Base-by-base conservation (phyloP, 2,329 filamentous ascomycete genomes). In the Aplosporella prunicola region DNA sequence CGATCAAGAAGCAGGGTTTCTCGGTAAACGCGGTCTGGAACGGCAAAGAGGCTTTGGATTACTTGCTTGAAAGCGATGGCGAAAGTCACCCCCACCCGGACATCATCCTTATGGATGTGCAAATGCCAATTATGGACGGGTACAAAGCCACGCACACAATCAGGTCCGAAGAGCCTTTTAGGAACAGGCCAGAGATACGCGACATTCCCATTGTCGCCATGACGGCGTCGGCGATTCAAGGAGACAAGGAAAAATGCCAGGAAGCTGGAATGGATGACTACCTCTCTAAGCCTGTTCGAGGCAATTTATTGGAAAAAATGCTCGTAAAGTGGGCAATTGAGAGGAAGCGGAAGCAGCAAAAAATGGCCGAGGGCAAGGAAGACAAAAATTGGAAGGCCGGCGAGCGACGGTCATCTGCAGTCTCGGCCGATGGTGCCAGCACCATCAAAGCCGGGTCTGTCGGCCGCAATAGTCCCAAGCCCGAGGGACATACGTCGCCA, bases 121-220 rank as follows among this genome's bases (percentile, higher is more conserved):
- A 83, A 56, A 66, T 66, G 63, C 61, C 64, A 8, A 74, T 86
- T 25, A 75, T 85, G 44, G 83, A 88, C 49, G 83, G 83, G 1
- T 88, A 88, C 55, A 74, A 75, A 40, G 81, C 82, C 27, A 88
- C 82, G 0, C 80, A 85, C 47, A 68, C 81, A 8, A 69, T 89
- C 30, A 71, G 82, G 11, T 78, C 81, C 39, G 75, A 82, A 46
- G 52, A 69, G 2, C 77, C 80, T 0, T 86, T 82, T 58, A 76
- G 71, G 26, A 50, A 63, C 2, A 69, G 72, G 35, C 65, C 76
- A 2, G 57, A 60, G 13, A 55, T 74, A 4, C 66, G 69, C 38
- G 66, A 77, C 28, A 77, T 84, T 5, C 81, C 81, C 0, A 84
- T 87, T 34, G 77, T 87, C 24, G 82, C 82, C n/a, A 84, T 87